Conservation (phyloP, 2,329 filamentous ascomycete species). For the Lasiodiplodia theobromae region DNA sequence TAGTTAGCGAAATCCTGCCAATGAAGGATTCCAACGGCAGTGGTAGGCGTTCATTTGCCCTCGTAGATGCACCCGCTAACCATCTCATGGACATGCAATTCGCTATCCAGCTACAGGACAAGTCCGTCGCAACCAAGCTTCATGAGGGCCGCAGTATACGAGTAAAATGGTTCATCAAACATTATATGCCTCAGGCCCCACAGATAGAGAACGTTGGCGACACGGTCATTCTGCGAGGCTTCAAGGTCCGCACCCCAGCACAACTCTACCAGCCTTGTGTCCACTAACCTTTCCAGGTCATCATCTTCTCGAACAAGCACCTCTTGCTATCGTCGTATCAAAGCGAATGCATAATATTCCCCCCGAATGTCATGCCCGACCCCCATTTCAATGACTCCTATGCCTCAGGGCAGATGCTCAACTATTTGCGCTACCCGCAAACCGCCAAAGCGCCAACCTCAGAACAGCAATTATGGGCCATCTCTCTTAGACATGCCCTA, state of each 20-base stretch:
- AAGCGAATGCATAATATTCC: conserved; percentile 36
- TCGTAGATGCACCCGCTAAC: not conserved
- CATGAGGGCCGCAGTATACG: not conserved
- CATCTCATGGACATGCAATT: conserved; percentile 9
- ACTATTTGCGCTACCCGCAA: not conserved
- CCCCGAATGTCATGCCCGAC: conserved; percentile 37
- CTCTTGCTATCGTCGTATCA: not conserved
- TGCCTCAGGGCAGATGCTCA: conserved; percentile 29
- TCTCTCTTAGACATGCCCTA: conserved; percentile 37
- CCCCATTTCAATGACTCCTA: conserved; percentile 38
- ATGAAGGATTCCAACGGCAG: not conserved
- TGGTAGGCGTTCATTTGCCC: not conserved
- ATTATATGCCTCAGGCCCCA: conserved; percentile 45
- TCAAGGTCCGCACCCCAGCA: not conserved
- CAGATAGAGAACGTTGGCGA: conserved; percentile 61
- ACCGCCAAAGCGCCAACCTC: conserved; percentile 28
- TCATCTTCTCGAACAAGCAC: not conserved
- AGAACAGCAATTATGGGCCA: conserved; percentile 44
- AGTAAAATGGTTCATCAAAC: conserved; percentile 1
- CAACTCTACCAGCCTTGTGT: too few species aligned
- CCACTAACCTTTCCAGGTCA: not conserved
- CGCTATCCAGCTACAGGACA: conserved; percentile 34
- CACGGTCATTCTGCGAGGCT: conserved; percentile 66
- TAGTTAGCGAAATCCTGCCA: conserved; percentile 6
- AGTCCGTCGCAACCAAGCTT: conserved; percentile 24